A percentile compares a stretch with the other conserved stretches of the same genome.
phyloP scores from a whole-genome alignment of 345 rosid species.

The Euphorbia lathyris region DNA sequence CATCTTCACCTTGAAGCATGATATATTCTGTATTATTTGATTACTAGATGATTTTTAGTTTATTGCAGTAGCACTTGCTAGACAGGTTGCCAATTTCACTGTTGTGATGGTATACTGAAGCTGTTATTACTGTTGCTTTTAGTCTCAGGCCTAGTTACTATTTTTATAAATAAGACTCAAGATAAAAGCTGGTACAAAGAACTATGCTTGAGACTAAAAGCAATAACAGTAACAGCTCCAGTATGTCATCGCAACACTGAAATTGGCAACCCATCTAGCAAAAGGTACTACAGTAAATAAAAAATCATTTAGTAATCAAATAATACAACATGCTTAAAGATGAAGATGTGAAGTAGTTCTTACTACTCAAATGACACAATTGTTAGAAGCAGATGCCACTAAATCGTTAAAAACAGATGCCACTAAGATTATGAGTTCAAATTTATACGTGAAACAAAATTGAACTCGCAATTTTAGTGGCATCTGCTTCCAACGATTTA shows the following conservation, averaged over 20 bases:
- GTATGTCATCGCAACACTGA: constrained; percentile 92
- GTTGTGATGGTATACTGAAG: too few relatives aligned
- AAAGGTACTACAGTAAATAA: constrained; percentile 68
- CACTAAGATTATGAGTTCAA: constrained; percentile 94
- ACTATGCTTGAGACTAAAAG: constrained; percentile 92
- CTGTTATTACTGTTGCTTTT: too few relatives aligned
- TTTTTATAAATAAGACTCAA: constrained; percentile 48
- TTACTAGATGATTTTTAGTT: too few relatives aligned
- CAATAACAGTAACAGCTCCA: constrained; percentile 95
- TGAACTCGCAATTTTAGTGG: constrained; percentile 83
- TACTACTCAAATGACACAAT: too few relatives aligned
- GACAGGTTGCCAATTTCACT: too few relatives aligned
- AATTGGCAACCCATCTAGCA: constrained; percentile 93
- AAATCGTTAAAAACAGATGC: constrained; percentile 97
- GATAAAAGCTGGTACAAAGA: constrained; percentile 87
- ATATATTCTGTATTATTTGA: too few relatives aligned
- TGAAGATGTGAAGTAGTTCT: too few relatives aligned
- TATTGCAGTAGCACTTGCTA: too few relatives aligned
- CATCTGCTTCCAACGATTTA: constrained; percentile 95
- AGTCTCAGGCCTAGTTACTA: too few relatives aligned
- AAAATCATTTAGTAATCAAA: constrained; percentile 13
- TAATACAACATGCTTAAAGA: too few relatives aligned
- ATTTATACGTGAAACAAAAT: too few relatives aligned
- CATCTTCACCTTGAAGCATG: too few relatives aligned
- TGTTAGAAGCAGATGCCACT: constrained; percentile 50